Evolutionary conservation across 768 basidiomycete genomes (phyloP).

Genomic region (Hysterangium stoloniferum): DNA sequence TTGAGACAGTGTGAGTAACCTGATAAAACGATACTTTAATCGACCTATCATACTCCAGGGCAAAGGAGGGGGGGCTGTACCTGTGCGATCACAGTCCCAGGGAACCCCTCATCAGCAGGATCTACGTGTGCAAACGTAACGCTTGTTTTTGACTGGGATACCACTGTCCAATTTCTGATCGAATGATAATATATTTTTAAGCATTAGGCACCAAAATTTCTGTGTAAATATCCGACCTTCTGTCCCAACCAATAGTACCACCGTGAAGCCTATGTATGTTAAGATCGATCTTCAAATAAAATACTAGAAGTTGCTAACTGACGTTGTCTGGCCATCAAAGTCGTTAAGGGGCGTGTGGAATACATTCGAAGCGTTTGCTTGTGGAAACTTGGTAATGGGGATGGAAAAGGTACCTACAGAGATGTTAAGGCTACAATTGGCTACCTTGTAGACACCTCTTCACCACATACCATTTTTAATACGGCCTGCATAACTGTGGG

Average conservation of each 20-base stretch:
- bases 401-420: slow-evolving; percentile 43
- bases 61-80: slow-evolving; percentile 19
- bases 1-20: slow-evolving; percentile 41
- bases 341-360: slow-evolving; percentile 46
- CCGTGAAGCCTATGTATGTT: slow-evolving; percentile 45
- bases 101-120: slow-evolving; percentile 46
- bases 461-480: slow-evolving; percentile 11
- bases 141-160: slow-evolving; percentile 33
- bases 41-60: slow-evolving; percentile 11
- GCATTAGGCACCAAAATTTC: too few relatives aligned
- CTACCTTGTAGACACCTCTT: not conserved
- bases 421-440: not conserved
- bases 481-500: slow-evolving; percentile 45
- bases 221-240: slow-evolving; percentile 21
- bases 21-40: too few relatives aligned
- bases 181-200: not conserved
- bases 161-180: slow-evolving; percentile 41
- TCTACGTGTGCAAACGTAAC: slow-evolving; percentile 49
- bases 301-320: slow-evolving; percentile 14
- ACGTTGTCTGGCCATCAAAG: slow-evolving; percentile 31
- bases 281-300: slow-evolving; percentile 12
- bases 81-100: slow-evolving; percentile 37
- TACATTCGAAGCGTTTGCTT: slow-evolving; percentile 35
- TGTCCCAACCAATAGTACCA: slow-evolving; percentile 49
- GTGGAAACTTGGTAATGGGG: slow-evolving; percentile 39